phyloP scores from a whole-genome alignment of 371 early-diverging fungal species.

The Circinella umbellata region DNA sequence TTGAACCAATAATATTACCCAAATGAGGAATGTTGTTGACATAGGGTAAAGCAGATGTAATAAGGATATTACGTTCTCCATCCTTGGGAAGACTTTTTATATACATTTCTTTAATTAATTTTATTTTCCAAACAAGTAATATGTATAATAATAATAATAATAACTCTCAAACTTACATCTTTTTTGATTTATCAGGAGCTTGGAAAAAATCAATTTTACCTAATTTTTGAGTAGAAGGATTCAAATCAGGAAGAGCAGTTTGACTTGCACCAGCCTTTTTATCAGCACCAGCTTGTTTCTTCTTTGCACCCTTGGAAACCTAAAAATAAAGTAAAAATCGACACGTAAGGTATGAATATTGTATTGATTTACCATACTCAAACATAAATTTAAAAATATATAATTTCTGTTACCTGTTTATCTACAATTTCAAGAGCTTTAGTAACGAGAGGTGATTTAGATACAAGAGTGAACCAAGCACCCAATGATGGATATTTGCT shows the following conservation, averaged over 20 bases:
- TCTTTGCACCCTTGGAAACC: constrained; percentile 44
- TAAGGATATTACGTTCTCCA: constrained; percentile 86
- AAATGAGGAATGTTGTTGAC: constrained; percentile 99
- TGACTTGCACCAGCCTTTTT: constrained; percentile 28
- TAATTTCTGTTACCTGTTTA: constrained; percentile 32
- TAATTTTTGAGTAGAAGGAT: constrained; percentile 45
- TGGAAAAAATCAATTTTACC: constrained; percentile 24
- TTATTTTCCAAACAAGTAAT: background rate
- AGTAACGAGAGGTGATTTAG: constrained; percentile 27
- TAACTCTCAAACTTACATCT: constrained; percentile 10
- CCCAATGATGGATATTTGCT: constrained; percentile 38
- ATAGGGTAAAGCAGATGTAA: constrained; percentile 99
- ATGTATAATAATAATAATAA: background rate
- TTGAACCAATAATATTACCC: constrained; percentile 99
- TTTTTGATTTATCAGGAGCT: background rate
- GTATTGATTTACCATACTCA: no score
- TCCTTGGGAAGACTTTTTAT: constrained; percentile 62
- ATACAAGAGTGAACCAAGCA: constrained; percentile 37
- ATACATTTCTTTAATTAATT: background rate
- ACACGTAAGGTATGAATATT: no score
- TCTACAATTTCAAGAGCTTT: constrained; percentile 40
- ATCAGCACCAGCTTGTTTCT: constrained; percentile 30
- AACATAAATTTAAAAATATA: no score
- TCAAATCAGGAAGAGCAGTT: constrained; percentile 29
- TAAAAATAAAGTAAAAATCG: constrained; percentile 16